Evolutionary conservation across 2,329 filamentous ascomycete species (phyloP), one percentile per base, ranked within the genome.

Genomic region (Lachnellula cervina): DNA sequence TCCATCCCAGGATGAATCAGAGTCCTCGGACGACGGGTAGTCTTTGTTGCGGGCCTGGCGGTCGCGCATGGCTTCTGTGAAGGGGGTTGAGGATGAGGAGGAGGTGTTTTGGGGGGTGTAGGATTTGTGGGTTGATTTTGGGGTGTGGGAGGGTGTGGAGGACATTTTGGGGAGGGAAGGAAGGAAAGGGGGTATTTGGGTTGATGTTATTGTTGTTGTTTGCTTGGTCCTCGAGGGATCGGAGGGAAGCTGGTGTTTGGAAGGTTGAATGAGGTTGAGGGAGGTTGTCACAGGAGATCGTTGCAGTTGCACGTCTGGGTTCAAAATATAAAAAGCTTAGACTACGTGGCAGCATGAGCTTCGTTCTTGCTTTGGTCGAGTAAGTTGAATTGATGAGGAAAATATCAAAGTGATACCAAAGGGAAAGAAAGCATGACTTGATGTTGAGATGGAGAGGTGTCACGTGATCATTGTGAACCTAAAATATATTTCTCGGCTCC

Each of bases 21-120:
- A 54, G n/a, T 59, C 57, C 17, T 62, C 62, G 38, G 45, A 43
- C 17, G 46, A 49, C 44, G 68, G 59, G 64, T 80, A 81, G 58
- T 84, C 76, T 64, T 82, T 82, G 51, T 81, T 81, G 42, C 82
- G 74, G 4, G 82, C 79, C 67, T 85, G 82, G 5, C 75, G 75
- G 66, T 84, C 80, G 63, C 80, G 78, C 78, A 81, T 81, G 56
- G 73, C 69, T 19, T 72, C 61, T 0, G 78, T 80, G 68, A 80
- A 79, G 16, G 23, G 50, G 1, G 54, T 49, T 11, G 52, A n/a
- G 42, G 49, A 21, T 13, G 25, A 28, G 44, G 23, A 14, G 16
- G 44, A 16, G 25, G 7, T 28, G 46, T 2, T 34, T 44, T 49
- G 40, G 43, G 19, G 34, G 51, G 47, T 47, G 21, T 49, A 43